Percentiles rank a stretch among this genome's conserved stretches.
phyloP scores from a whole-genome alignment of 768 basidiomycete species.

The Russula vinacea region DNA sequence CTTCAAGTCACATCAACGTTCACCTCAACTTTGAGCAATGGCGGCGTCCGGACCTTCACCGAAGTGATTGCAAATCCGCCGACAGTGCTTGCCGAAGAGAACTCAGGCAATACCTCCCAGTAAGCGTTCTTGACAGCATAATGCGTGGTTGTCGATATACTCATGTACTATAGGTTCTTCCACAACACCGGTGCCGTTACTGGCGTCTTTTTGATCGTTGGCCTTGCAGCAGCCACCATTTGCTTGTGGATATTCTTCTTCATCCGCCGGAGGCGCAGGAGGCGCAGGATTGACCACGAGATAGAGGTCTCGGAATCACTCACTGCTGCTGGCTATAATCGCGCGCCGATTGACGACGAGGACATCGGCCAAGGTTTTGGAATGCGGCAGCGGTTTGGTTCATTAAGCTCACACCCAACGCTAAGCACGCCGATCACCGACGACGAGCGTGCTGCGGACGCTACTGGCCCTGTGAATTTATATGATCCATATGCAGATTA shows the following conservation, averaged over 20 bases:
- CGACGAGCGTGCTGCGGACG: constrained; percentile 22
- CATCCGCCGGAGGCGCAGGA: constrained; percentile 61
- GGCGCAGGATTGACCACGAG: constrained; percentile 62
- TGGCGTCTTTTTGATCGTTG: constrained; percentile 88
- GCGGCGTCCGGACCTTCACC: constrained; percentile 56
- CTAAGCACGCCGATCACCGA: constrained; percentile 29
- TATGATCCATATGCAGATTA: constrained; percentile 26
- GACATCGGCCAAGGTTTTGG: constrained; percentile 30
- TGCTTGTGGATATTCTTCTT: constrained; percentile 69
- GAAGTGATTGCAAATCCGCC: constrained; percentile 69
- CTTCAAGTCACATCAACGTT: constrained; percentile 54
- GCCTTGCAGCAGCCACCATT: constrained; percentile 69
- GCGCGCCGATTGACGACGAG: constrained; percentile 58
- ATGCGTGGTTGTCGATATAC: background rate
- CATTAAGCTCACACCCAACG: constrained; percentile 29
- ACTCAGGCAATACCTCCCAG: constrained; percentile 45
- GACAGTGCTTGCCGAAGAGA: constrained; percentile 55
- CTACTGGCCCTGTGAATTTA: background rate
- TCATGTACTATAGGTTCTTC: constrained; percentile 64
- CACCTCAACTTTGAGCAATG: constrained; percentile 54
- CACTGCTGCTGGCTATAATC: constrained; percentile 66
- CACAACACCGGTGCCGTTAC: constrained; percentile 85
- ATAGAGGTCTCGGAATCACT: constrained; percentile 67
- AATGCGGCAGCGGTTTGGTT: constrained; percentile 31
- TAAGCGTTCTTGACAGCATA: constrained; percentile 33